Conservation (phyloP, 148 eudicot species). For the Rheum nobile region DNA sequence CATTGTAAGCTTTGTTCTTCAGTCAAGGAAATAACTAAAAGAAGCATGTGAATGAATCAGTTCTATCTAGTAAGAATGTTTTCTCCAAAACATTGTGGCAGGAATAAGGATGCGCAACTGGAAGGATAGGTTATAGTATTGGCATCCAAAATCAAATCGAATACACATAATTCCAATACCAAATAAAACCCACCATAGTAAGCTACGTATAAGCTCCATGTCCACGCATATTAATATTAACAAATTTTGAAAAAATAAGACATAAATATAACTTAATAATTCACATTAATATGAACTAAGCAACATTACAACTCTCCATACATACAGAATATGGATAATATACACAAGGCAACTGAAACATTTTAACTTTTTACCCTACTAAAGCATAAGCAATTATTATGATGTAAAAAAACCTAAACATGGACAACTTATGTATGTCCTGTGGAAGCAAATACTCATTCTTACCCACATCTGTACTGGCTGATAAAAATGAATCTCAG, state of each 20-base stretch:
- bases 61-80: neutral
- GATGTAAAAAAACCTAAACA: neutral
- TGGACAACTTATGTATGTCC: neutral
- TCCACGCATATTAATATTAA: neutral
- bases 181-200: neutral
- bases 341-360: neutral
- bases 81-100: neutral
- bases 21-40: neutral
- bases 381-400: neutral
- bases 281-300: neutral
- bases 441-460: neutral
- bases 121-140: neutral
- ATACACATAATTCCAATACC: neutral
- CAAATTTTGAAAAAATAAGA: neutral
- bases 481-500: conserved; percentile 80
- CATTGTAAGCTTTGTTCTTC: neutral
- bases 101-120: neutral
- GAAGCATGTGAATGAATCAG: neutral
- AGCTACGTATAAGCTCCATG: neutral
- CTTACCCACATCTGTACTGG: conserved; percentile 99
- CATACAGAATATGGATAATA: neutral
- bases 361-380: neutral
- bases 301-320: neutral
- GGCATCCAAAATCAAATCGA: neutral
- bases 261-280: neutral